These are phyloP conservation scores for Heliocybe sulcata DNA, from an alignment of 1,284 basidiomycete species.

Conservation along the genomic window DNA sequence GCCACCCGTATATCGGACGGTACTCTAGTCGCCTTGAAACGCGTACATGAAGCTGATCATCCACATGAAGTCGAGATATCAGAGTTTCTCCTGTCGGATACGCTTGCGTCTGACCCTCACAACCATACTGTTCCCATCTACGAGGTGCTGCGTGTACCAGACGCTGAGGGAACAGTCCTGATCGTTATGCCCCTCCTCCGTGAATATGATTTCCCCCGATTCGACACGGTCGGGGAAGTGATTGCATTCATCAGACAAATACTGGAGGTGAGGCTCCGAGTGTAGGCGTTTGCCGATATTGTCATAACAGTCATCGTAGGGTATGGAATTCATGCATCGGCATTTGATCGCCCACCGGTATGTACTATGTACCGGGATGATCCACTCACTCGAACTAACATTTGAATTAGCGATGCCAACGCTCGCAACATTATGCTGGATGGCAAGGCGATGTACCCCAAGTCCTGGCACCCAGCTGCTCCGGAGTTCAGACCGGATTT, in stretches of 20 bases:
- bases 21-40: constrained; percentile 6
- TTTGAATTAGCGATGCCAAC: constrained; percentile 5
- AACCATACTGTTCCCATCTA: constrained; percentile 11
- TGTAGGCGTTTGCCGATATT: too few species aligned
- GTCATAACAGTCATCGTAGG: too few species aligned
- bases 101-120: constrained; percentile 3
- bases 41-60: not conserved
- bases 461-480: constrained; percentile 3
- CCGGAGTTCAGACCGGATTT: not conserved
- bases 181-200: constrained; percentile 11
- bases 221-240: constrained; percentile 10
- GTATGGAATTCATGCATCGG: constrained; percentile 16
- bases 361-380: too few species aligned
- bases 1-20: constrained; percentile 8
- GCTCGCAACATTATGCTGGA: constrained; percentile 6
- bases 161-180: constrained; percentile 5
- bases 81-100: constrained; percentile 3
- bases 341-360: constrained; percentile 18
- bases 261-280: constrained; percentile 6
- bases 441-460: constrained; percentile 2
- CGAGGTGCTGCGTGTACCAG: constrained; percentile 8
- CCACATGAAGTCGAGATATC: constrained; percentile 7
- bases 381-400: too few species aligned
- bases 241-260: constrained; percentile 9
- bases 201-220: constrained; percentile 4